phyloP scores from a whole-genome alignment of 371 early-diverging fungal species.

The Mucor saturninus region DNA sequence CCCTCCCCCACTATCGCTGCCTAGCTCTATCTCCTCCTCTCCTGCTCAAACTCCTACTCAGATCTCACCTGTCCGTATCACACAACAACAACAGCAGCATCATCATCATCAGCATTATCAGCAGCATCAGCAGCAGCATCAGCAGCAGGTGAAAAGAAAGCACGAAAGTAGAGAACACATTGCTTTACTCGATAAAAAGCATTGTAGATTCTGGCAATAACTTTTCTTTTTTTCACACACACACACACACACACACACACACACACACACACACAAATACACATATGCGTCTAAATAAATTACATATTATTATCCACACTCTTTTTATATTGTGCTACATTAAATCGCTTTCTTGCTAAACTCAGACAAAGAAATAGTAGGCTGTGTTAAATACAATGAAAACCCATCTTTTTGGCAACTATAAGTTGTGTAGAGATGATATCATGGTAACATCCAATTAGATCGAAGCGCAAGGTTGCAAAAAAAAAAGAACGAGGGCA shows the following conservation, averaged over 20 bases:
- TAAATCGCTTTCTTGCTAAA: neutral
- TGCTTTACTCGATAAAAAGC: slow-evolving; percentile 23
- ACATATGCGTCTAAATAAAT: neutral
- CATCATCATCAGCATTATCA: too few species aligned
- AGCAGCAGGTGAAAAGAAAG: slow-evolving; percentile 13
- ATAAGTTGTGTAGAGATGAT: too few species aligned
- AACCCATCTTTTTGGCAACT: too few species aligned
- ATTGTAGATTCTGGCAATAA: slow-evolving; percentile 37
- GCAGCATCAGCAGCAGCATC: neutral
- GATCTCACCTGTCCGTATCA: slow-evolving; percentile 38
- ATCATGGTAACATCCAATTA: too few species aligned
- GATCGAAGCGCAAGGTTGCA: too few species aligned
- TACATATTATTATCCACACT: neutral
- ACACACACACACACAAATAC: neutral
- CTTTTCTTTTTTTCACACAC: neutral
- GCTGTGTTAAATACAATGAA: too few species aligned
- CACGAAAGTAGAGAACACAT: slow-evolving; percentile 20
- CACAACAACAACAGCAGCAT: neutral
- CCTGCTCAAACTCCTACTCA: slow-evolving; percentile 52
- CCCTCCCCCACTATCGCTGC: slow-evolving; percentile 32
- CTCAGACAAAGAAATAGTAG: too few species aligned
- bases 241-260: neutral
- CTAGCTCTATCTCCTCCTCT: slow-evolving; percentile 49
- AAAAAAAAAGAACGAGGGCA: too few species aligned
- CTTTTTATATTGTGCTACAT: neutral